phyloP scores from a whole-genome alignment of 2,329 filamentous ascomycete species.

The Fusarium veterinarium region DNA sequence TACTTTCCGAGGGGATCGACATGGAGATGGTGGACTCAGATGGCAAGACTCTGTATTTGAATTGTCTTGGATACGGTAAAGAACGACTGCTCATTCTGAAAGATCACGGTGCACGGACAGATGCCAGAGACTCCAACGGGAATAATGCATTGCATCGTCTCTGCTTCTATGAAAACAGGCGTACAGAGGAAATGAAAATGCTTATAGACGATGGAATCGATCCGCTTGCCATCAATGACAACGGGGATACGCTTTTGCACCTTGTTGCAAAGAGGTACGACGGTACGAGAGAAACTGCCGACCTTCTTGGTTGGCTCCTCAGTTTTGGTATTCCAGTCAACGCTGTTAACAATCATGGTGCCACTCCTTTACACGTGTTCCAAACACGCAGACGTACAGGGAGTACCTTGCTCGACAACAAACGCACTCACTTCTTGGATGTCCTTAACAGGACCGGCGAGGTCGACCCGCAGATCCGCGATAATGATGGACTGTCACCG shows the following conservation, averaged over 20 bases:
- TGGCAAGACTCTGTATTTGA: slow-evolving; percentile 29
- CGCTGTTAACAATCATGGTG: slow-evolving; percentile 18
- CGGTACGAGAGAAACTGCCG: not conserved
- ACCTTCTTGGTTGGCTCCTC: slow-evolving; percentile 21
- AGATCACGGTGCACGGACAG: slow-evolving; percentile 9
- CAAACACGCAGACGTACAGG: not conserved
- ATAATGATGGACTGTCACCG: slow-evolving; percentile 22
- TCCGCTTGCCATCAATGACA: slow-evolving; percentile 25
- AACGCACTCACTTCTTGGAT: slow-evolving; percentile 9
- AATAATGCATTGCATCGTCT: slow-evolving; percentile 30
- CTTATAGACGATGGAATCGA: slow-evolving; percentile 13
- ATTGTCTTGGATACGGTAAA: not conserved
- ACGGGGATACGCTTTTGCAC: slow-evolving; percentile 32
- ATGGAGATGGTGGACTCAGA: slow-evolving; percentile 6
- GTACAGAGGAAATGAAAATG: not conserved
- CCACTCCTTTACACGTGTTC: slow-evolving; percentile 32
- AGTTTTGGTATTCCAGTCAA: slow-evolving; percentile 27
- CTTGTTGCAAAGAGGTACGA: slow-evolving; percentile 2
- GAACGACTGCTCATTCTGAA: not conserved
- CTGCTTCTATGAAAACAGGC: not conserved
- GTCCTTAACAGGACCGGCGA: not conserved
- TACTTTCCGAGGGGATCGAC: slow-evolving; percentile 26
- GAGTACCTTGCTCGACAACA: too few species aligned
- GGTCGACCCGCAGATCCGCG: slow-evolving; percentile 21
- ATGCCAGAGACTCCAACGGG: slow-evolving; percentile 4